A percentile compares a stretch with the other conserved stretches of the same genome.
phyloP scores from a whole-genome alignment of 2,329 filamentous ascomycete genomes.

The Thyridium curvatum region DNA sequence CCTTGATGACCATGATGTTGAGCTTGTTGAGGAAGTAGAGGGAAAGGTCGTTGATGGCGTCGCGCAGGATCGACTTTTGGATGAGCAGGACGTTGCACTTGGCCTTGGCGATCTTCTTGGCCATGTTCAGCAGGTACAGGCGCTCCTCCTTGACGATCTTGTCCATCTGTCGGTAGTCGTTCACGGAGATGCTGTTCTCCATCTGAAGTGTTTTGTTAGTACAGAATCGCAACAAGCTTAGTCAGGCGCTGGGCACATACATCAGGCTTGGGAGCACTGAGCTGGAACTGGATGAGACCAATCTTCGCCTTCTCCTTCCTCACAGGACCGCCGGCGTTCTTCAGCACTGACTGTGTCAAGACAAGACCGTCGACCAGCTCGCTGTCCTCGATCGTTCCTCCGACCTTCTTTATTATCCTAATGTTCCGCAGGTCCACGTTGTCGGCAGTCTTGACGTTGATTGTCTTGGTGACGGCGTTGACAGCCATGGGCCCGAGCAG shows the following conservation, averaged over 20 bases:
- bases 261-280: conserved; percentile 96
- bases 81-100: conserved; percentile 99
- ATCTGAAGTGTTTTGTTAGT: conserved; percentile 48
- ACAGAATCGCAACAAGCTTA: neutral
- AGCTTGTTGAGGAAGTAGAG: conserved; percentile 97
- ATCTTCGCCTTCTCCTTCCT: conserved; percentile 97
- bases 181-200: conserved; percentile 99
- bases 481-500: conserved; percentile 96
- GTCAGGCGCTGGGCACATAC: conserved; percentile 40
- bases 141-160: conserved; percentile 99
- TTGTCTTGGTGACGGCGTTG: conserved; percentile 90
- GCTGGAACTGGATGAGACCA: conserved; percentile 95
- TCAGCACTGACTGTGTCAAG: conserved; percentile 85
- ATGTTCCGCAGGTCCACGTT: conserved; percentile 98
- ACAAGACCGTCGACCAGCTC: conserved; percentile 95
- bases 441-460: conserved; percentile 90
- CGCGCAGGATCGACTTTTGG: conserved; percentile 95
- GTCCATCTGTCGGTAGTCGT: conserved; percentile 99
- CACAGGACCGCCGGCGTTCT: conserved; percentile 83
- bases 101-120: conserved; percentile 99
- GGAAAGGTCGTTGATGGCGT: conserved; percentile 95
- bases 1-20: conserved; percentile 92
- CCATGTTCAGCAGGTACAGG: conserved; percentile 95
- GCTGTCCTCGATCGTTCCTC: conserved; percentile 96
- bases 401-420: conserved; percentile 93